Evolutionary conservation across 768 basidiomycete genomes (phyloP), one percentile per base, ranked within the genome.

Genomic region (Rhodosporidiobolus sp.): DNA sequence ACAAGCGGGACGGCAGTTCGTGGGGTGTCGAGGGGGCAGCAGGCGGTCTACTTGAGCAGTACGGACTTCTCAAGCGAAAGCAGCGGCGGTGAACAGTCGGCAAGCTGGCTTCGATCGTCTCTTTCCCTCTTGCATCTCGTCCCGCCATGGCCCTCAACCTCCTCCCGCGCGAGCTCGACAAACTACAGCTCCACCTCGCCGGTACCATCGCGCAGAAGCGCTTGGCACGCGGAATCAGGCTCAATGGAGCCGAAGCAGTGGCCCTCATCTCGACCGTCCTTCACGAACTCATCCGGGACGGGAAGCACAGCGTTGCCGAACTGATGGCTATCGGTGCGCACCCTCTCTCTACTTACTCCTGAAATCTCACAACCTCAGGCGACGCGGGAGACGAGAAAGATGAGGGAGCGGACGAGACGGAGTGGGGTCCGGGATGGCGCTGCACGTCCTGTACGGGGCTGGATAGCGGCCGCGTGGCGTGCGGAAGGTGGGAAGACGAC

Each of bases 261-360:
- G 94, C 92, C 4, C 86, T 99, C 16, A 93, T 99, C 74, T 89
- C 93, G 3, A 87, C 87, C n/a, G 90, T 92, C 77, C 86, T 97
- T 3, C 95, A 98, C 77, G 95, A 97, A 80, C 87, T 88, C 59
- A 95, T 96, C 77, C 86, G 96, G 17, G 96, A 98, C 89, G 95
- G 94, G 6, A 80, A 82, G 24, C 85, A 93, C 79, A 87, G 88
- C 0, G 94, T 98, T 16, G 86, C 91, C 0, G 87, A 97, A 73
- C 83, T 99, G n/a, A 95, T 95, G 94, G 88, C 92, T 59, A 61
- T 74, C 26, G 77, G 75, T 76, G 16, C 28, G 74, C 38, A 43
- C 38, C 38, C 38, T 43, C n/a, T n/a, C n/a, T n/a, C n/a, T n/a
- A n/a, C n/a, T n/a, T n/a, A n/a, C n/a, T n/a, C n/a, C n/a, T 43